Percentiles rank a stretch among this genome's conserved stretches.
These are phyloP conservation scores for Achlya hypogyna DNA, from an alignment of 352 stramenopile genomes.

Conservation along the genomic window DNA sequence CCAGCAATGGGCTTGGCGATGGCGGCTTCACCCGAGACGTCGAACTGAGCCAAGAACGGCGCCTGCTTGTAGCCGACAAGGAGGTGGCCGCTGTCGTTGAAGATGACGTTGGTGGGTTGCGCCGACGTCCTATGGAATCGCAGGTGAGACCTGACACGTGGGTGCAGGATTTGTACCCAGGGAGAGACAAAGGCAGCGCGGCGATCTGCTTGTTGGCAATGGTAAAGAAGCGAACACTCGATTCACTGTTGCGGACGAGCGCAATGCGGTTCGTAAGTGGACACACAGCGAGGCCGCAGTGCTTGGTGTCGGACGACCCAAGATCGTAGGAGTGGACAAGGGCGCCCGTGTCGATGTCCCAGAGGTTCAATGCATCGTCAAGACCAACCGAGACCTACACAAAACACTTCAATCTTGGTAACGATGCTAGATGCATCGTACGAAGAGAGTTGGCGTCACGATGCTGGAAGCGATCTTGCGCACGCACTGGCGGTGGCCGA, in stretches of 20 bases:
- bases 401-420: not conserved
- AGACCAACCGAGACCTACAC: constrained; percentile 52
- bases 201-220: constrained; percentile 27
- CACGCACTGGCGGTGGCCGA: constrained; percentile 62
- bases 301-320: constrained; percentile 9
- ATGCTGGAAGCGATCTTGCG: constrained; percentile 34
- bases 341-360: constrained; percentile 38
- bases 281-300: constrained; percentile 42
- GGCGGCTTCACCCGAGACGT: constrained; percentile 22
- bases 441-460: constrained; percentile 25
- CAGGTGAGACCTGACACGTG: not conserved
- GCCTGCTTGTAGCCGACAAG: constrained; percentile 49
- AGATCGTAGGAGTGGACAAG: constrained; percentile 38
- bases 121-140: constrained; percentile 8
- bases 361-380: constrained; percentile 78
- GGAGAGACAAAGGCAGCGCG: constrained; percentile 23
- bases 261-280: constrained; percentile 44
- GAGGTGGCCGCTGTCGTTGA: constrained; percentile 36
- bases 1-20: constrained; percentile 16
- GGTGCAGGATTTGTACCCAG: constrained; percentile 9
- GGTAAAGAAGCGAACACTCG: constrained; percentile 39
- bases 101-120: constrained; percentile 22
- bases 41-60: constrained; percentile 54
- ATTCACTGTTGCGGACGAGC: constrained; percentile 39
- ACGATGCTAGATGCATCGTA: constrained; percentile 34